These are phyloP conservation scores for Chalaropsis ovoidea DNA, from an alignment of 2,329 filamentous ascomycete genomes.

Conservation along the genomic window DNA sequence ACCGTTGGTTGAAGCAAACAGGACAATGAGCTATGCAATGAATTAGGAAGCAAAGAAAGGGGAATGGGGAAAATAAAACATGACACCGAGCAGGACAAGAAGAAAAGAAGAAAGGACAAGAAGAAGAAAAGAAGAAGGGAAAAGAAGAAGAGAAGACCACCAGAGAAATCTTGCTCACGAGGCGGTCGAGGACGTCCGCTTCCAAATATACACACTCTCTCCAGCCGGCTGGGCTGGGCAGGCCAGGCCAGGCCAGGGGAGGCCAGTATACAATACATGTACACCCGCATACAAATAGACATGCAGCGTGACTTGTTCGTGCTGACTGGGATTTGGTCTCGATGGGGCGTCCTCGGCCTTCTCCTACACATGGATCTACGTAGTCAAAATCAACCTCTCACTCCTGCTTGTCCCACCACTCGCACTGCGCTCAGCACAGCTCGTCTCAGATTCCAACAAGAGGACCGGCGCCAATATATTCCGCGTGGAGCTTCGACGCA, in stretches of 20 bases:
- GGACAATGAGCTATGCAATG: background rate
- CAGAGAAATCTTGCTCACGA: background rate
- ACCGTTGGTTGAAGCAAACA: background rate
- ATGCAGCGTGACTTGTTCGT: too few species aligned
- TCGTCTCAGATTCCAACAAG: background rate
- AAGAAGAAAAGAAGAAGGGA: conserved; percentile 11
- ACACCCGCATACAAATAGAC: too few species aligned
- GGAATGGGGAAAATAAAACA: background rate
- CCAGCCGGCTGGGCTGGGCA: too few species aligned
- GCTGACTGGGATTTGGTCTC: too few species aligned
- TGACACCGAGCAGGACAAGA: background rate
- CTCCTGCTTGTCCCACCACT: background rate
- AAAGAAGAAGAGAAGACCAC: conserved; percentile 12
- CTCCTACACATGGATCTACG: background rate
- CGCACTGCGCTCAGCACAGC: background rate
- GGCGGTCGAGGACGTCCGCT: background rate
- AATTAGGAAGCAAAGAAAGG: conserved; percentile 6
- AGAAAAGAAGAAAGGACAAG: conserved; percentile 2
- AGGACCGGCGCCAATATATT: too few species aligned
- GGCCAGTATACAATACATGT: too few species aligned
- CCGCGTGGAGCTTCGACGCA: too few species aligned
- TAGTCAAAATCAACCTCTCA: background rate
- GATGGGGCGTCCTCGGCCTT: too few species aligned
- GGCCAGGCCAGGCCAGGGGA: too few species aligned
- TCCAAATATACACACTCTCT: background rate